Evolutionary conservation across 352 stramenopile species (phyloP).

Genomic region (Globisporangium rhizosaccharum): DNA sequence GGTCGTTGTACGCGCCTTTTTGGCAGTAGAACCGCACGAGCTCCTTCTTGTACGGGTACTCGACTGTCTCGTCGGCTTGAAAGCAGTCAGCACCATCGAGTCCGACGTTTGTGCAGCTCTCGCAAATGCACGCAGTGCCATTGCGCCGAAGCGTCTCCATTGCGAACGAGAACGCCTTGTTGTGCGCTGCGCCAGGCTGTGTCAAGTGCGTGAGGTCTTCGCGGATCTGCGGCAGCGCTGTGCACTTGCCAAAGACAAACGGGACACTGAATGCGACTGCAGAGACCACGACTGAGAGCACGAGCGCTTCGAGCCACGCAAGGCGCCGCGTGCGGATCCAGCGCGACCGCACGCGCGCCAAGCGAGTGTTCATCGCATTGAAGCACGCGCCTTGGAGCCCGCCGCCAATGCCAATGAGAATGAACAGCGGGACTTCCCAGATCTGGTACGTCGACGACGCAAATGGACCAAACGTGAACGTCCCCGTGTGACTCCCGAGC

Average conservation of each 20-base stretch:
- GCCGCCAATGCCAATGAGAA: conserved; percentile 95
- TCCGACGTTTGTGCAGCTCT: conserved; percentile 44
- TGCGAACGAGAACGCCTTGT: conserved; percentile 60
- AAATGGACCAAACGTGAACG: conserved; percentile 88
- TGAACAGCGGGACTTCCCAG: conserved; percentile 93
- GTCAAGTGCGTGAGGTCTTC: conserved; percentile 49
- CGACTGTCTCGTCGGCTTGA: conserved; percentile 54
- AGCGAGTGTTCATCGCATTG: conserved; percentile 92
- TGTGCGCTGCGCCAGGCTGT: conserved; percentile 29
- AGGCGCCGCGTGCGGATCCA: conserved; percentile 56
- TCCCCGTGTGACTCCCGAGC: conserved; percentile 51
- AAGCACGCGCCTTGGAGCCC: conserved; percentile 96
- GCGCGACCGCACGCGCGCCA: conserved; percentile 82
- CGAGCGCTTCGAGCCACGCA: conserved; percentile 50
- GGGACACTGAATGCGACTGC: conserved; percentile 56
- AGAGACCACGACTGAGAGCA: conserved; percentile 55
- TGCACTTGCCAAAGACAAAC: conserved; percentile 62
- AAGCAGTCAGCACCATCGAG: conserved; percentile 58
- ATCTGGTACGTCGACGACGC: conserved; percentile 90
- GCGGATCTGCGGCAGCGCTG: conserved; percentile 44
- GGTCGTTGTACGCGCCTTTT: conserved; percentile 95
- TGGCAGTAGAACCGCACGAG: conserved; percentile 94
- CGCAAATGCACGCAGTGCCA: conserved; percentile 63
- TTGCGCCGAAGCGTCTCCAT: conserved; percentile 70
- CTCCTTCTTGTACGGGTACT: conserved; percentile 82